Percentiles rank a stretch among this genome's conserved stretches.
Conservation (phyloP, 177 flowering plant species). For the Vitis hybrid region DNA sequence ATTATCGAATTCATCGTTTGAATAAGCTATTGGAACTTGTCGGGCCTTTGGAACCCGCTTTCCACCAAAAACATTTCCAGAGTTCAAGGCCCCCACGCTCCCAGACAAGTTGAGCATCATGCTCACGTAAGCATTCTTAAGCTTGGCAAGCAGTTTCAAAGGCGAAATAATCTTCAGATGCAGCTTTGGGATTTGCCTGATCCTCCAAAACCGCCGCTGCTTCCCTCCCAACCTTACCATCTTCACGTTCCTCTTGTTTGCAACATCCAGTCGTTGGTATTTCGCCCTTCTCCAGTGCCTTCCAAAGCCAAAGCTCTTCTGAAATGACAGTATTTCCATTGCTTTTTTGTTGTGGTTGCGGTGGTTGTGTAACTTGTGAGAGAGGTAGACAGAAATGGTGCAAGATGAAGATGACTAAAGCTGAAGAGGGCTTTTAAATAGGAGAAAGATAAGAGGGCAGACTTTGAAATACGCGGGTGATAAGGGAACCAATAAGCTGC, state of each 20-base stretch:
- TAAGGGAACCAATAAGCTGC: too few relatives aligned
- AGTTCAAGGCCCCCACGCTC: constrained; percentile 21
- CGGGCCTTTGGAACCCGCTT: constrained; percentile 33
- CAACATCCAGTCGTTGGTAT: constrained; percentile 30
- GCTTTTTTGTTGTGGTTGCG: too few relatives aligned
- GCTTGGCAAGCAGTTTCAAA: constrained; percentile 26
- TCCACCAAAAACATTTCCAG: constrained; percentile 18
- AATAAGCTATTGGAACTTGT: constrained; percentile 11
- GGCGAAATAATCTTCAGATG: constrained; percentile 29
- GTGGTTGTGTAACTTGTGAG: background rate
- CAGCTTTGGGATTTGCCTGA: constrained; percentile 22
- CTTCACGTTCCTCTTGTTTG: constrained; percentile 15
- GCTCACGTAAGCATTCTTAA: constrained; percentile 40
- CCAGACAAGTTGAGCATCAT: constrained; percentile 41
- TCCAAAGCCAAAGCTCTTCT: constrained; percentile 8
- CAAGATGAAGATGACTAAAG: background rate
- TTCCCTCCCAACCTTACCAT: constrained; percentile 20
- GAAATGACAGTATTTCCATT: constrained; percentile 14
- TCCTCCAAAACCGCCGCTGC: constrained; percentile 25
- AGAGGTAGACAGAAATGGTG: constrained; percentile 4
- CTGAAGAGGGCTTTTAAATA: too few relatives aligned
- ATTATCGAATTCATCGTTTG: constrained; percentile 28
- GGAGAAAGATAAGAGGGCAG: too few relatives aligned
- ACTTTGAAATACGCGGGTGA: too few relatives aligned
- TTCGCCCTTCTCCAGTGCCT: constrained; percentile 24